Percentiles rank a stretch among this genome's conserved stretches.
phyloP scores from a whole-genome alignment of 73 alveolate species.

The Durusdinium trenchii region DNA sequence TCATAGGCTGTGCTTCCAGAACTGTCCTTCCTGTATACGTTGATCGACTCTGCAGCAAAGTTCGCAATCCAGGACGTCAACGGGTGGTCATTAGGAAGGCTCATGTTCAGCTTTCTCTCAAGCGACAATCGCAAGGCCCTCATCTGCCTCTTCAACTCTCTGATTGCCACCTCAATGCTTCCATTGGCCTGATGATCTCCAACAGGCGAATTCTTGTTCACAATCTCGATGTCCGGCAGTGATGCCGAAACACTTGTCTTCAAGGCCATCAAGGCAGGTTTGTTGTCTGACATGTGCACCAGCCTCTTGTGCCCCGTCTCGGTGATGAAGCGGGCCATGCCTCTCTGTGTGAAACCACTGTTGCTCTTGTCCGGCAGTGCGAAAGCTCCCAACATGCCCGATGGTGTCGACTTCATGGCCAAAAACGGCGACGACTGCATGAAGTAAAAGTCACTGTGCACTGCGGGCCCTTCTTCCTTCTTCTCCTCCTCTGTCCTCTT shows the following conservation, averaged over 20 bases:
- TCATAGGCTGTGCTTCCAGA: constrained; percentile 50
- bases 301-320: constrained; percentile 29
- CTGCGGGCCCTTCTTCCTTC: too few species aligned
- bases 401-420: constrained; percentile 42
- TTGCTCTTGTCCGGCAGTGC: constrained; percentile 21
- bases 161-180: constrained; percentile 10
- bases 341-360: not conserved
- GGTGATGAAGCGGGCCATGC: constrained; percentile 19
- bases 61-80: constrained; percentile 14
- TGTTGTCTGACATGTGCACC: not conserved
- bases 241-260: constrained; percentile 7
- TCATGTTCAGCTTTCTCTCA: not conserved
- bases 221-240: not conserved
- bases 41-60: constrained; percentile 46
- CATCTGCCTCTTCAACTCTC: constrained; percentile 66
- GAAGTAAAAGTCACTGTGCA: too few species aligned
- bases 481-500: too few species aligned
- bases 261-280: constrained; percentile 22
- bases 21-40: not conserved
- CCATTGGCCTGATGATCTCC: constrained; percentile 68
- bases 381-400: constrained; percentile 32
- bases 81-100: constrained; percentile 4
- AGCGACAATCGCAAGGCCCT: constrained; percentile 1
- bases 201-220: not conserved
- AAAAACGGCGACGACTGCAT: constrained; percentile 21